These are phyloP conservation scores for Xerocomus potaroensis DNA, from an alignment of 768 basidiomycete species.

Conservation along the genomic window DNA sequence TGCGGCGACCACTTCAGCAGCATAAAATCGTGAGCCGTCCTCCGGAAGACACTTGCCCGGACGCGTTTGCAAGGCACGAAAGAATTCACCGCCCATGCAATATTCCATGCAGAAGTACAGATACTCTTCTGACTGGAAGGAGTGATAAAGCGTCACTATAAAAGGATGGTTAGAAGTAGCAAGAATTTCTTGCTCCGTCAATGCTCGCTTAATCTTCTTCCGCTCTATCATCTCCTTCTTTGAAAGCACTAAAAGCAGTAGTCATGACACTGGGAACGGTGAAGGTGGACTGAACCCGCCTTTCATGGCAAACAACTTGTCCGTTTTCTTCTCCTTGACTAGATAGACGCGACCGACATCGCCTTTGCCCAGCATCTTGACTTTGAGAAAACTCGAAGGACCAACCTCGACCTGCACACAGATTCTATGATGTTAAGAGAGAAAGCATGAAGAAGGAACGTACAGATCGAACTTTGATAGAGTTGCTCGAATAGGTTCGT, in stretches of 20 bases:
- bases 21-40: slow-evolving; percentile 95
- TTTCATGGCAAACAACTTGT: slow-evolving; percentile 99
- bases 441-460: slow-evolving; percentile 23
- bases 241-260: slow-evolving; percentile 73
- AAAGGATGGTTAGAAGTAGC: slow-evolving; percentile 99
- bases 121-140: slow-evolving; percentile 97
- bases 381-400: slow-evolving; percentile 91
- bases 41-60: slow-evolving; percentile 97
- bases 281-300: slow-evolving; percentile 47
- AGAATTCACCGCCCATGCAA: slow-evolving; percentile 99
- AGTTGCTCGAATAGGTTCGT: slow-evolving; percentile 95
- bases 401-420: slow-evolving; percentile 79
- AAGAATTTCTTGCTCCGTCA: slow-evolving; percentile 98
- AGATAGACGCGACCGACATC: slow-evolving; percentile 99
- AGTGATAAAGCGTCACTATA: slow-evolving; percentile 98
- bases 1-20: slow-evolving; percentile 96
- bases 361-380: slow-evolving; percentile 97
- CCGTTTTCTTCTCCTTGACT: slow-evolving; percentile 95
- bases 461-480: slow-evolving; percentile 90
- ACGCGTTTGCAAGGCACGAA: slow-evolving; percentile 91
- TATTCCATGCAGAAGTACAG: slow-evolving; percentile 99
- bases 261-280: slow-evolving; percentile 7
- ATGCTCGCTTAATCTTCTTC: slow-evolving; percentile 97
- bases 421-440: neutral
- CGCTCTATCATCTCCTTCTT: slow-evolving; percentile 99